Evolutionary conservation across 1,284 basidiomycete genomes (phyloP).

Genomic region (Cystobasidium pallidum): DNA sequence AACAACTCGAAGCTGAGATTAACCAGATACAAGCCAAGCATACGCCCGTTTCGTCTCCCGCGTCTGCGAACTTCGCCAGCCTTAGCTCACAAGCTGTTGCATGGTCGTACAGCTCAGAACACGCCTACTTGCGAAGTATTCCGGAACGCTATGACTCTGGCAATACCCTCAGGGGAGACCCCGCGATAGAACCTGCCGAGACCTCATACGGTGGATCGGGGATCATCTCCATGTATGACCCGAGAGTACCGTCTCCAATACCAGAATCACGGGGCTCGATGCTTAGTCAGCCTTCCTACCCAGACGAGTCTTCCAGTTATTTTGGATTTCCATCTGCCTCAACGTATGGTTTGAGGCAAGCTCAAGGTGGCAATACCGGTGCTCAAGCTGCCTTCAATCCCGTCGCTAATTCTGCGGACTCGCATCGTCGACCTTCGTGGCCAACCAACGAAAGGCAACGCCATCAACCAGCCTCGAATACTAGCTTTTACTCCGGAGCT

Average conservation of each 20-base stretch:
- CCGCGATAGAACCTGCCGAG: neutral
- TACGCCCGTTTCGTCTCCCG: conserved; percentile 31
- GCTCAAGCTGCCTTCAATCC: neutral
- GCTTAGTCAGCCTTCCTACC: neutral
- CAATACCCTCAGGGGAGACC: neutral
- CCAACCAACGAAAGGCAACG: neutral
- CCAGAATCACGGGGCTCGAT: neutral
- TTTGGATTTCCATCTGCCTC: neutral
- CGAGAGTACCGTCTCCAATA: conserved; percentile 9
- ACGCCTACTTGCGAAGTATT: neutral
- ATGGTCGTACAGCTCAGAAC: neutral
- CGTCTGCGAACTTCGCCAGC: conserved; percentile 3
- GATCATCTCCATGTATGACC: conserved; percentile 31
- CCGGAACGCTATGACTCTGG: conserved; percentile 1
- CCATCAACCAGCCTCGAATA: neutral
- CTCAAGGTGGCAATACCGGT: neutral
- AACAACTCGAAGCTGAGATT: conserved; percentile 26
- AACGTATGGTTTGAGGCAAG: neutral
- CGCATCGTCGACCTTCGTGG: neutral
- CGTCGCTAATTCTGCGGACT: neutral
- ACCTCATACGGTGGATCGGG: conserved; percentile 18
- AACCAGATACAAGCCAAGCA: conserved; percentile 36
- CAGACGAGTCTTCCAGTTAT: neutral
- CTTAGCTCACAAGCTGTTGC: neutral
- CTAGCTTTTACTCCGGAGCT: neutral